Percentiles rank a stretch among this genome's conserved stretches.
Evolutionary conservation across 495 filamentous ascomycete species (phyloP).

Genomic region (Darksidea phi): DNA sequence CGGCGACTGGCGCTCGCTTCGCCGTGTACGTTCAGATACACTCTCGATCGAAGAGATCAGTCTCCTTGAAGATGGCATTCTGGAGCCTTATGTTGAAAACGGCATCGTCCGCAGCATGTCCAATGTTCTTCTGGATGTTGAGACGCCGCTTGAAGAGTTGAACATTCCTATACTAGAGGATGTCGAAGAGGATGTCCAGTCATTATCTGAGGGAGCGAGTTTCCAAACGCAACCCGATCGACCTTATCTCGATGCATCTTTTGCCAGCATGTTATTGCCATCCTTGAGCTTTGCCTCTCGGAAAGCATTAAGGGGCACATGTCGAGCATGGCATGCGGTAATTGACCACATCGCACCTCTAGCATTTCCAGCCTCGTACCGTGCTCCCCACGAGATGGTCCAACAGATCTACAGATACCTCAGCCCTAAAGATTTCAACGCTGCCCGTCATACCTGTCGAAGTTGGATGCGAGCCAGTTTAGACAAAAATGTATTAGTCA

Average conservation of each 20-base stretch:
- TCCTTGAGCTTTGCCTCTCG: conserved; percentile 34
- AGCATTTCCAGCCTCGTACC: conserved; percentile 33
- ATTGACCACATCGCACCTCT: conserved; percentile 40
- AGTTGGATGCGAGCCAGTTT: conserved; percentile 66
- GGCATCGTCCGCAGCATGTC: conserved; percentile 27
- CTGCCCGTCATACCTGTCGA: conserved; percentile 63
- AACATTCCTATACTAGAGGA: conserved; percentile 20
- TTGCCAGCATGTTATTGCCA: neutral
- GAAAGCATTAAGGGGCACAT: conserved; percentile 39
- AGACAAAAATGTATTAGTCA: conserved; percentile 51
- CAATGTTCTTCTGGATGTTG: conserved; percentile 26
- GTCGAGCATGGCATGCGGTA: conserved; percentile 37
- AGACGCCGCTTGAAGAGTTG: conserved; percentile 12
- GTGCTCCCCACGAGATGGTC: conserved; percentile 61
- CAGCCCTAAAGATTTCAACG: conserved; percentile 62
- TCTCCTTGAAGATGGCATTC: conserved; percentile 23
- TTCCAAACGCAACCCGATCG: neutral
- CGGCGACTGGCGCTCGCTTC: conserved; percentile 9
- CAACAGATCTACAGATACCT: conserved; percentile 59
- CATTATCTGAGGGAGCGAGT: neutral
- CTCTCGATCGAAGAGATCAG: conserved; percentile 14
- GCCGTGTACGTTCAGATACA: conserved; percentile 10
- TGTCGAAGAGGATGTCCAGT: conserved; percentile 8
- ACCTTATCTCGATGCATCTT: conserved; percentile 2
- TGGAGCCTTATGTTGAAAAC: conserved; percentile 25